Evolutionary conservation across 768 basidiomycete species (phyloP).

Genomic region (Paxillus rubicundulus): DNA sequence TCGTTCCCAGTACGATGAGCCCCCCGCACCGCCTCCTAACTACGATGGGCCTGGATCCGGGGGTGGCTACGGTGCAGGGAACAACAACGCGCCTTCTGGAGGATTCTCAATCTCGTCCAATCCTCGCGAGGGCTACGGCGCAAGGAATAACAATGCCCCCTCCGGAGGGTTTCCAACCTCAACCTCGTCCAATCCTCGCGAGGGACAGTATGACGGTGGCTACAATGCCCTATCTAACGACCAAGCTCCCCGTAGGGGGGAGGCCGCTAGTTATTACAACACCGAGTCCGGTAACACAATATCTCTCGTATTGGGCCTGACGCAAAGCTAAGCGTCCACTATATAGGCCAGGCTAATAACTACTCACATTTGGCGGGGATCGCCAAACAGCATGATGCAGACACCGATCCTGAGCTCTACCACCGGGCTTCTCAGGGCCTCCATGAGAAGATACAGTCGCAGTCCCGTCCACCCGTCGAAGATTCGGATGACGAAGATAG

Average conservation of each 20-base stretch:
- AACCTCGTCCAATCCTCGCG: conserved; percentile 3
- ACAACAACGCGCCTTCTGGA: conserved; percentile 12
- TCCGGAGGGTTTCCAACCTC: conserved; percentile 17
- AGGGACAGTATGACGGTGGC: conserved; percentile 4
- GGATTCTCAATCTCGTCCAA: conserved; percentile 9
- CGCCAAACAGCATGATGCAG: conserved; percentile 14
- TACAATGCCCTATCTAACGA: neutral
- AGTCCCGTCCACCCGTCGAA: conserved; percentile 5
- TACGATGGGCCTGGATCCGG: neutral
- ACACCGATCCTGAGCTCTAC: conserved; percentile 17
- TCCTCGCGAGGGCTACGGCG: conserved; percentile 8
- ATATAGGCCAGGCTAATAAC: conserved; percentile 17
- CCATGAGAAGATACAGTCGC: conserved; percentile 19
- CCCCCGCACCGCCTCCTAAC: neutral
- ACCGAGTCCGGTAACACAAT: conserved; percentile 9
- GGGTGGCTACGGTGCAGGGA: conserved; percentile 2
- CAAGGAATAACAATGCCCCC: conserved; percentile 6
- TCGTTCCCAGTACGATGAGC: neutral
- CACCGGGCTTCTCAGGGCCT: conserved; percentile 22
- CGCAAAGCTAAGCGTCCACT: neutral
- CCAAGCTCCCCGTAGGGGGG: conserved; percentile 12
- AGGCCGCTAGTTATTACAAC: conserved; percentile 19
- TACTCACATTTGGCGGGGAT: conserved; percentile 16
- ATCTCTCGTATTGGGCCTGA: neutral
- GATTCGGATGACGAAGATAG: conserved; percentile 7